These are phyloP conservation scores for Alternaria sp. DNA, from an alignment of 2,329 filamentous ascomycete species.

Conservation along the genomic window DNA sequence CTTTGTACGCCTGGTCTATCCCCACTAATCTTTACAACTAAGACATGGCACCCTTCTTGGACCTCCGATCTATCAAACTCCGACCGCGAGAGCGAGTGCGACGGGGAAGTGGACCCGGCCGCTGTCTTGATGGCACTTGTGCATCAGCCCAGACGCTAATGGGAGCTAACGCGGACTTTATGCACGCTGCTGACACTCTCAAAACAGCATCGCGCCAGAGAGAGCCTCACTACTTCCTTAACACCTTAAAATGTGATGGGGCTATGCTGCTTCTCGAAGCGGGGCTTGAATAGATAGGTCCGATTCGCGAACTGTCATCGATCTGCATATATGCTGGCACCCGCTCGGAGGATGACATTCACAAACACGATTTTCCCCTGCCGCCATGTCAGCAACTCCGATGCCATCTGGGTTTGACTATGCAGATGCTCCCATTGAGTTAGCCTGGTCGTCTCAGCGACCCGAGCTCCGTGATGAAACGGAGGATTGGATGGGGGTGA, in stretches of 20 bases:
- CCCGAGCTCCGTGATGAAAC: conserved; percentile 9
- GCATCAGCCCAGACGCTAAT: not conserved
- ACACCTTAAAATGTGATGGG: not conserved
- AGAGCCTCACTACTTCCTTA: not conserved
- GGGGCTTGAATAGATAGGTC: not conserved
- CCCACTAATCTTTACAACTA: not conserved
- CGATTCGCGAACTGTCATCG: not conserved
- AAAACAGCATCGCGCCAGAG: not conserved
- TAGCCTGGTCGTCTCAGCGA: conserved; percentile 18
- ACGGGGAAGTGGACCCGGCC: not conserved
- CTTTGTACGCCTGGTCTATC: not conserved
- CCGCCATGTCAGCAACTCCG: conserved; percentile 3
- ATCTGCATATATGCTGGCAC: conserved; percentile 1
- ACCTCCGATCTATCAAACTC: not conserved
- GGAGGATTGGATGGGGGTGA: conserved; percentile 30
- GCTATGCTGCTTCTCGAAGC: not conserved
- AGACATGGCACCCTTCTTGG: not conserved
- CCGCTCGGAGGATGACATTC: not conserved
- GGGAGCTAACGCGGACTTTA: conserved; percentile 3
- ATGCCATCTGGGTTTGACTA: not conserved
- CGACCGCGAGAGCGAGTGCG: not conserved
- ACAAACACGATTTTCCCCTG: not conserved
- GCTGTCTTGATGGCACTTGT: not conserved
- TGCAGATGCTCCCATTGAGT: not conserved
- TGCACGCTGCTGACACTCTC: conserved; percentile 9